Evolutionary conservation across 305 asterid genomes (phyloP).

Genomic region (Solanum chacoense): DNA sequence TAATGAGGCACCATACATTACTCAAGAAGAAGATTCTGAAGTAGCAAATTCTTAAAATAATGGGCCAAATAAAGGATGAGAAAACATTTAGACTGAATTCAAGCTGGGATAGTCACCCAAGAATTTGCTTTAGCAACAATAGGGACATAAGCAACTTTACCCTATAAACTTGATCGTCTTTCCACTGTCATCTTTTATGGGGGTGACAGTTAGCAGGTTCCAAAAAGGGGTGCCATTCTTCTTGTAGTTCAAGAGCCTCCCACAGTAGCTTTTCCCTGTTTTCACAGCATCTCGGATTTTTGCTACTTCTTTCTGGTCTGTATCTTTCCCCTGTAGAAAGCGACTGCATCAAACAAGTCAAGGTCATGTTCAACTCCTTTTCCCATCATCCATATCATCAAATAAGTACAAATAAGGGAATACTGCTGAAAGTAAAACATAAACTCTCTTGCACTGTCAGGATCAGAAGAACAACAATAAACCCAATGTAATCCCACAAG

Average conservation of each 20-base stretch:
- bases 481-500: background rate
- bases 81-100: background rate
- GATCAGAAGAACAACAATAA: background rate
- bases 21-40: background rate
- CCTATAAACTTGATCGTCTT: slow-evolving; percentile 77
- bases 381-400: slow-evolving; percentile 3
- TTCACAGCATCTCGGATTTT: slow-evolving; percentile 57
- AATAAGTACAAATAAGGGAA: background rate
- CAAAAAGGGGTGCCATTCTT: slow-evolving; percentile 96
- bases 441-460: background rate
- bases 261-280: slow-evolving; percentile 84
- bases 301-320: slow-evolving; percentile 81
- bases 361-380: slow-evolving; percentile 12
- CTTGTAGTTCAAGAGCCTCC: slow-evolving; percentile 93
- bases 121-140: background rate
- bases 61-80: background rate
- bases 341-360: slow-evolving; percentile 64
- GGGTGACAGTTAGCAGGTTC: slow-evolving; percentile 88
- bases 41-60: background rate
- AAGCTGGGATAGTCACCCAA: background rate
- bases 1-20: background rate
- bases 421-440: background rate
- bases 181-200: slow-evolving; percentile 85
- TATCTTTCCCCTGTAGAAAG: slow-evolving; percentile 90
- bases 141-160: slow-evolving; percentile 27